Conservation (phyloP, 805 yeast species). For the Debaryomyces castellii region DNA sequence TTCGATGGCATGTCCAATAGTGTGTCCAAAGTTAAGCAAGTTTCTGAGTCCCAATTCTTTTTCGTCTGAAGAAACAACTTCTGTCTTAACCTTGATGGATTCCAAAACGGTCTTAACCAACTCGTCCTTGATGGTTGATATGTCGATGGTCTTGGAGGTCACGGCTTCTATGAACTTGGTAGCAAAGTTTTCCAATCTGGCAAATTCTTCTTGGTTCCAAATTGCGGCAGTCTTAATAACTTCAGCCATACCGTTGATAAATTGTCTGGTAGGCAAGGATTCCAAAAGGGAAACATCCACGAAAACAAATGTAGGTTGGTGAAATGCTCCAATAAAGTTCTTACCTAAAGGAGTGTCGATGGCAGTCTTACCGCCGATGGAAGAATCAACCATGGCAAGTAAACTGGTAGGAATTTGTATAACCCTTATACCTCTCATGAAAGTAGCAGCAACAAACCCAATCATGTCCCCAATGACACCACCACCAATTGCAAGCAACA, state of each 20-base stretch:
- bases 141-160: constrained; percentile 41
- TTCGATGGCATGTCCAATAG: constrained; percentile 97
- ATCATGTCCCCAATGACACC: constrained; percentile 99
- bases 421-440: constrained; percentile 96
- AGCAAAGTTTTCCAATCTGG: constrained; percentile 78
- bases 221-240: constrained; percentile 97
- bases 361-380: constrained; percentile 98
- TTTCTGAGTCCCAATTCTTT: constrained; percentile 94
- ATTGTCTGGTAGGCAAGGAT: constrained; percentile 89
- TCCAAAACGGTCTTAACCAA: constrained; percentile 78
- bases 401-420: constrained; percentile 93
- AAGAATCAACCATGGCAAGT: constrained; percentile 96
- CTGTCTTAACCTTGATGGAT: constrained; percentile 87
- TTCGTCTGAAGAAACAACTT: constrained; percentile 90
- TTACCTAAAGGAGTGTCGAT: constrained; percentile 96
- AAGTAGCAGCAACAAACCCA: constrained; percentile 98
- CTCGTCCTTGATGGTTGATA: constrained; percentile 68
- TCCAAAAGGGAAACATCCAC: constrained; percentile 85
- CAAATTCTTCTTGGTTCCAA: constrained; percentile 89
- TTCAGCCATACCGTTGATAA: constrained; percentile 98
- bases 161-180: constrained; percentile 68
- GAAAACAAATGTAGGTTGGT: constrained; percentile 90
- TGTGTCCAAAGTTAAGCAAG: constrained; percentile 90
- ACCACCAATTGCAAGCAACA: constrained; percentile 93
- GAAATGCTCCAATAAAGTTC: constrained; percentile 94